Base-by-base conservation (phyloP, 768 basidiomycete genomes). In the Lentinula aciculospora region DNA sequence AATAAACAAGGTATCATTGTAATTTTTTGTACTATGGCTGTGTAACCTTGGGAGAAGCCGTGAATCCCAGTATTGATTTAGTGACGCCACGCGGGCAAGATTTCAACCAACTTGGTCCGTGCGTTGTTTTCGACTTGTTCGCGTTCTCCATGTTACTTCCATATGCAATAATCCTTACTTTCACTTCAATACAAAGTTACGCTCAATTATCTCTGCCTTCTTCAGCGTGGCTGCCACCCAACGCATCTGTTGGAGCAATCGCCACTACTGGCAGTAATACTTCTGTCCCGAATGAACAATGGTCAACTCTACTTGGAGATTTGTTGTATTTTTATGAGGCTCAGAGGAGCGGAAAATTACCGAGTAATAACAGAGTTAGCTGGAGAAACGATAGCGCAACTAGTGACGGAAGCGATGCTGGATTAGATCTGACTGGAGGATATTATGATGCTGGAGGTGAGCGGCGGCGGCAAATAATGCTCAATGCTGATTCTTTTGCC, bases 371-470 rank as follows among this genome's bases (percentile, higher is more conserved):
- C 60, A 81, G 94, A 39, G 91, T 95, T 2, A 66, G 81, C 25
- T 98, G 95, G 95, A 77, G 94, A 53, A 97, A 97, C 65, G 81
- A 87, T 57, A 92, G 90, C 65, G 81, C 83, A 17, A 63, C 86
- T 23, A 72, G 83, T 34, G 95, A 98, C 70, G 95, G 94, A 13
- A 70, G 76, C 58, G 88, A 92, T 61, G 85, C 77, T 32, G 78
- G 78, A 4, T 65, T 93, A 15, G 89, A 98, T 68, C 72, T 97
- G 53, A 84, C 79, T 31, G 80, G 80, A 42, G 95, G 94, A 6
- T 96, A 88, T 67, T 95, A 92, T 67, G 94, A 96, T 76, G 93
- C 94, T 59, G 94, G 94, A 75, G 90, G 90, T 89, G 9, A 65
- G 65, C 53, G n/a, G 60, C 56, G 44, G 21, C 19, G 31, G 4